A percentile compares a stretch with the other conserved stretches of the same genome.
These are phyloP conservation scores for Septoria linicola DNA, from an alignment of 2,329 filamentous ascomycete species.

Conservation along the genomic window DNA sequence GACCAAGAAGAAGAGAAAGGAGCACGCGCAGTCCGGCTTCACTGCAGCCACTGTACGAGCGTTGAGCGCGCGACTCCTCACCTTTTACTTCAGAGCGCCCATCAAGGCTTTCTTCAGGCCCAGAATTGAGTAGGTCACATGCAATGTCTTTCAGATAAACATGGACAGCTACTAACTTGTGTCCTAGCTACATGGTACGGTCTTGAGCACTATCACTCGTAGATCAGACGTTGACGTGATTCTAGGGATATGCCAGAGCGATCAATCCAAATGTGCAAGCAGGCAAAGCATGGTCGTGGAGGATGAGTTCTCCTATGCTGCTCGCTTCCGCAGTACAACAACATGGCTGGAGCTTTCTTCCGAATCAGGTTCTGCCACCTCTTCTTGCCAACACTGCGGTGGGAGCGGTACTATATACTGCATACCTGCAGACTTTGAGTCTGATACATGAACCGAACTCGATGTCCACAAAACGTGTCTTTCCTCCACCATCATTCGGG, in stretches of 20 bases:
- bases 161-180: constrained; percentile 13
- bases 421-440: constrained; percentile 69
- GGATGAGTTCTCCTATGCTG: constrained; percentile 68
- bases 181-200: constrained; percentile 52
- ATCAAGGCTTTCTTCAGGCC: constrained; percentile 92
- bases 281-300: constrained; percentile 57
- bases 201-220: neutral
- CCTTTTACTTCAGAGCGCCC: constrained; percentile 88
- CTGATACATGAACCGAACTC: constrained; percentile 65
- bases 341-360: constrained; percentile 72
- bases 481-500: constrained; percentile 63
- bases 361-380: constrained; percentile 74
- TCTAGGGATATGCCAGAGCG: constrained; percentile 60
- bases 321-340: constrained; percentile 65
- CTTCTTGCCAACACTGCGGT: constrained; percentile 72
- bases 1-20: constrained; percentile 49
- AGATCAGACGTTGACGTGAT: neutral
- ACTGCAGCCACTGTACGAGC: constrained; percentile 83
- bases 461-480: constrained; percentile 61
- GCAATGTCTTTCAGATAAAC: neutral
- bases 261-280: constrained; percentile 58
- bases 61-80: constrained; percentile 75
- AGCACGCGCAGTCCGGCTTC: constrained; percentile 67
- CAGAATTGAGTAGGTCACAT: constrained; percentile 71
- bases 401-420: constrained; percentile 72